Conservation (phyloP, 257 asterid species). For the Handroanthus guayacan region DNA sequence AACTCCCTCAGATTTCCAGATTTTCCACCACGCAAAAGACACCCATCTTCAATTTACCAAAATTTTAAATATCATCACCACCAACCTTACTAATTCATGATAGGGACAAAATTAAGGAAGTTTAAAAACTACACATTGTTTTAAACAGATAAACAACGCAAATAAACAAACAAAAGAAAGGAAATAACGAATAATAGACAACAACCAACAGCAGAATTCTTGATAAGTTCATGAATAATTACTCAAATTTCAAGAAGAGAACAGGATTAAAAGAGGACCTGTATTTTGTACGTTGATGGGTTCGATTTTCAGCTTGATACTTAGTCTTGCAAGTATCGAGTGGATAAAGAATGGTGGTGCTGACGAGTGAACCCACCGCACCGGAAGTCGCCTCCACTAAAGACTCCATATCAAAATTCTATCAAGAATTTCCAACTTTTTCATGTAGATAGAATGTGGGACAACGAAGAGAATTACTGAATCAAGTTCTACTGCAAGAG, state of each 20-base stretch:
- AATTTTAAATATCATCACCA: background rate
- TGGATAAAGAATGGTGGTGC: constrained; percentile 90
- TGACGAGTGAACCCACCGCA: constrained; percentile 87
- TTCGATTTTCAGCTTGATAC: constrained; percentile 90
- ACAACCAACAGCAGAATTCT: background rate
- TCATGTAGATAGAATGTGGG: background rate
- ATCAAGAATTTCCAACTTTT: constrained; percentile 16
- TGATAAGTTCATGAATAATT: background rate
- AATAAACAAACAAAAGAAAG: background rate
- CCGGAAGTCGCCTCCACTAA: constrained; percentile 90
- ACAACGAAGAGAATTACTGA: background rate
- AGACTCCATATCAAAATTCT: constrained; percentile 66
- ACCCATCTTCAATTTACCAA: constrained; percentile 3
- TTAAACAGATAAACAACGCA: constrained; percentile 8
- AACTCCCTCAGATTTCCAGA: background rate
- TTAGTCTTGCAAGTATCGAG: constrained; percentile 94
- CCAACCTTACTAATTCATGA: constrained; percentile 28
- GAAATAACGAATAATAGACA: background rate
- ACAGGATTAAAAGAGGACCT: constrained; percentile 47
- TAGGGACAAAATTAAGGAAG: constrained; percentile 13
- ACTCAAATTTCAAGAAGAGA: background rate
- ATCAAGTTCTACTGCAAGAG: constrained; percentile 5
- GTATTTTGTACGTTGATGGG: constrained; percentile 73
- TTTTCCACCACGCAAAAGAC: background rate
- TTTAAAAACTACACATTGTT: constrained; percentile 4